Evolutionary conservation across 1,284 basidiomycete genomes (phyloP), one percentile per base, ranked within the genome.

Genomic region (Pulveroboletus sp.): DNA sequence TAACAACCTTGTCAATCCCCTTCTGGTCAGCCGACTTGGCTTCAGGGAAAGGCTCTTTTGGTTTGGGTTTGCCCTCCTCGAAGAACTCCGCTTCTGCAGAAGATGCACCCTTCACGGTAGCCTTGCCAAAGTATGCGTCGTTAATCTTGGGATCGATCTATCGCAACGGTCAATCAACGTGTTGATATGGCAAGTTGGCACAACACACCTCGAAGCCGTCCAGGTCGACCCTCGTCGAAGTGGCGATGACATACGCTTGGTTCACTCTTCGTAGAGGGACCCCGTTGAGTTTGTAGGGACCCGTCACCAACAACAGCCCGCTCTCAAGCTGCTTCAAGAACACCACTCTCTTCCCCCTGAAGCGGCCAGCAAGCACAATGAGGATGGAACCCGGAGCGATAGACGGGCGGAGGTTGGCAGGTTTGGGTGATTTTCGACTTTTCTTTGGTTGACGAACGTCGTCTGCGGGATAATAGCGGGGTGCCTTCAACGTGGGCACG

Each of bases 201-300:
- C 57, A 15, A 53, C 19, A 65, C 52, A 93, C 93, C 78, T 85
- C 83, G 74, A 93, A 81, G 64, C 79, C 82, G 48, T 81, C 81
- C 63, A 99, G 76, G 67, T 98, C 92, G 69, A 99, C 78, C 80
- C 92, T 95, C 72, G 97, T 98, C 61, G 95, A 95, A 61, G 97
- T 99, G 62, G 96, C 94, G 71, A 99, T 98, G 62, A 97, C 95
- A 76, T 99, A 99, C 57, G 97, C 95, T 82, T 98, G 96, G 82
- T 96, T 97, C 63, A 99, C 95, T 75, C 97, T 87, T 75, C 96
- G 87, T 73, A 99, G 83, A 67, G 97, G 97, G 46, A 99, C 97
- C 76, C 97, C 97, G 79, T 99, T 99, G 75, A 99, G 73, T 86
- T 96, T 98, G 87, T 87, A 98, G 56, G 97, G 97, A 60, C 97